These are phyloP conservation scores for Acacia pycnantha DNA, from an alignment of 331 rosid species.

Conservation along the genomic window DNA sequence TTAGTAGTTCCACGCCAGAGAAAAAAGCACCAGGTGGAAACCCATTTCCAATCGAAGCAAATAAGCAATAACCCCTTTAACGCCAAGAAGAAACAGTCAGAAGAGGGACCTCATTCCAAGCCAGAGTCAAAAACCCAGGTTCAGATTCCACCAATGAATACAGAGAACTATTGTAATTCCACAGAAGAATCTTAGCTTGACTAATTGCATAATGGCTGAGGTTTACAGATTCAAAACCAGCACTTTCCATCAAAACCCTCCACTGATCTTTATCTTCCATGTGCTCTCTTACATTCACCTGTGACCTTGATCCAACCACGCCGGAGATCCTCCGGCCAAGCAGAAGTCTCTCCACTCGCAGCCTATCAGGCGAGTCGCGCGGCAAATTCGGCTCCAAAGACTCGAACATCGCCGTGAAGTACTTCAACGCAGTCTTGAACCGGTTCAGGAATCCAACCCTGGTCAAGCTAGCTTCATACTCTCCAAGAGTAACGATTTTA, in stretches of 20 bases:
- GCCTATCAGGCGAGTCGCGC: constrained; percentile 67
- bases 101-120: constrained; percentile 83
- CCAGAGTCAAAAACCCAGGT: constrained; percentile 80
- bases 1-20: constrained; percentile 57
- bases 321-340: constrained; percentile 69
- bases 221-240: constrained; percentile 63
- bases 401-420: constrained; percentile 77
- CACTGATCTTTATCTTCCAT: constrained; percentile 86
- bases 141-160: constrained; percentile 65
- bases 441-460: constrained; percentile 55
- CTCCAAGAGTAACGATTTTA: constrained; percentile 76
- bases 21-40: constrained; percentile 61
- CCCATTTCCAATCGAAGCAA: constrained; percentile 33
- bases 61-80: constrained; percentile 30
- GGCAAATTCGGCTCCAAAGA: constrained; percentile 73
- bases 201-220: constrained; percentile 87
- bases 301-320: constrained; percentile 46
- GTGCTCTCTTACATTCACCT: constrained; percentile 46
- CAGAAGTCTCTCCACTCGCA: constrained; percentile 65
- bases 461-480: constrained; percentile 75
- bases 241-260: constrained; percentile 70
- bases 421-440: constrained; percentile 65
- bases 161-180: constrained; percentile 66
- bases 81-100: constrained; percentile 95
- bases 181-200: constrained; percentile 75